Conservation (phyloP, 768 basidiomycete species). For the Cubamyces sp. region DNA sequence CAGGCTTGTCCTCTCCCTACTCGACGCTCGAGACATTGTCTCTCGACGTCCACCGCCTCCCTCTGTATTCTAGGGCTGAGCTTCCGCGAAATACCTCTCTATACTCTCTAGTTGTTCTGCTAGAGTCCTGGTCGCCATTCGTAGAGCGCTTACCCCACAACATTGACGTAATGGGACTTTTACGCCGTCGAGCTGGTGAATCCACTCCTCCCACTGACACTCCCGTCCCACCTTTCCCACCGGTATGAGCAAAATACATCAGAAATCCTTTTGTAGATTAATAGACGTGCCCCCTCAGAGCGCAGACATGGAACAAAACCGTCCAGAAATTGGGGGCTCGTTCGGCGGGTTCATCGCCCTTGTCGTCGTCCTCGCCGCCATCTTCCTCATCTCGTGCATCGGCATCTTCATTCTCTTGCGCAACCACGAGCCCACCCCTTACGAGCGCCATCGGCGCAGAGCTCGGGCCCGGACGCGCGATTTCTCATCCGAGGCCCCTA, state of each 20-base stretch:
- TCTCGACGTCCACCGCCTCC: neutral
- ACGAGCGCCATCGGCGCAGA: conserved; percentile 35
- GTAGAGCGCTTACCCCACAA: conserved; percentile 3
- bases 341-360: conserved; percentile 61
- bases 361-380: conserved; percentile 54
- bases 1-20: conserved; percentile 6
- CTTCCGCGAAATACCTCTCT: neutral
- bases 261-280: neutral
- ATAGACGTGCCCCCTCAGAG: neutral
- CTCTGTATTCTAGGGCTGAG: too few species aligned
- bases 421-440: conserved; percentile 46
- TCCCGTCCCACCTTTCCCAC: conserved; percentile 16
- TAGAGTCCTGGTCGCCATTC: neutral
- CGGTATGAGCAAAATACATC: neutral
- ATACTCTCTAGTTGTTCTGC: neutral
- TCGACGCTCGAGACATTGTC: neutral
- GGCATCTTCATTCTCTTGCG: conserved; percentile 62
- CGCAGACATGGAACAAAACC: conserved; percentile 9
- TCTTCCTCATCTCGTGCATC: conserved; percentile 56
- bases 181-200: conserved; percentile 1
- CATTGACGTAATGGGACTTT: conserved; percentile 16
- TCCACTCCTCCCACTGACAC: neutral
- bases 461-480: conserved; percentile 27
- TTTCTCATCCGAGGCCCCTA: conserved; percentile 26
- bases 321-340: conserved; percentile 34